Evolutionary conservation across 768 basidiomycete genomes (phyloP).

Genomic region (Russula earlei): DNA sequence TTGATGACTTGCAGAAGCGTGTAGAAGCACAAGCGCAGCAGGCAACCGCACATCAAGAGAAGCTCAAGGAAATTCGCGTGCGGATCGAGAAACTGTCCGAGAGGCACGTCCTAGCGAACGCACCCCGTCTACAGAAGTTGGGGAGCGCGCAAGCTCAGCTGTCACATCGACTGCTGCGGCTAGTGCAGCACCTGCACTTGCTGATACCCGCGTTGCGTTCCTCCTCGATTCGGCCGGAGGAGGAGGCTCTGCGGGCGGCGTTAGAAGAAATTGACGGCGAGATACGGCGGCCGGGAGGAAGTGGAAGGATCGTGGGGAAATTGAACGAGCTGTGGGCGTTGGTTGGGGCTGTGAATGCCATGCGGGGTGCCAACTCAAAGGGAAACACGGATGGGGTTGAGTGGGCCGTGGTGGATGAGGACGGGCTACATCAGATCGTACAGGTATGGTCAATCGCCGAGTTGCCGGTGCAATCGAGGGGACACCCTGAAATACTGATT

Average conservation of each 20-base stretch:
- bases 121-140: conserved; percentile 56
- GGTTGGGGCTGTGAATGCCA: conserved; percentile 58
- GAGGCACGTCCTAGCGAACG: conserved; percentile 55
- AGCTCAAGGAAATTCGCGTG: conserved; percentile 60
- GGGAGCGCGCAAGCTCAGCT: conserved; percentile 57
- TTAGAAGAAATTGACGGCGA: conserved; percentile 73
- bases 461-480: not conserved
- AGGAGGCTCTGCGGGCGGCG: conserved; percentile 60
- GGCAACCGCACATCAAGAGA: conserved; percentile 56
- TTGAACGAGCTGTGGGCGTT: conserved; percentile 82
- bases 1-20: conserved; percentile 70
- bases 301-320: conserved; percentile 58
- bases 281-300: conserved; percentile 40
- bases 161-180: conserved; percentile 54
- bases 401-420: conserved; percentile 84
- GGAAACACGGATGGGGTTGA: conserved; percentile 39
- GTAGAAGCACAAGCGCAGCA: conserved; percentile 67
- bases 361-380: conserved; percentile 42
- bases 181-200: conserved; percentile 70
- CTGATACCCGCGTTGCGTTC: conserved; percentile 70
- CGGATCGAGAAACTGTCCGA: conserved; percentile 52
- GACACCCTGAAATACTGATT: not conserved
- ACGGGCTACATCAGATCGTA: conserved; percentile 66
- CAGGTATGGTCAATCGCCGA: conserved; percentile 38
- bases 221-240: conserved; percentile 67